These are phyloP conservation scores for Falciphora oryzae DNA, from an alignment of 2,329 filamentous ascomycete species.

Conservation along the genomic window DNA sequence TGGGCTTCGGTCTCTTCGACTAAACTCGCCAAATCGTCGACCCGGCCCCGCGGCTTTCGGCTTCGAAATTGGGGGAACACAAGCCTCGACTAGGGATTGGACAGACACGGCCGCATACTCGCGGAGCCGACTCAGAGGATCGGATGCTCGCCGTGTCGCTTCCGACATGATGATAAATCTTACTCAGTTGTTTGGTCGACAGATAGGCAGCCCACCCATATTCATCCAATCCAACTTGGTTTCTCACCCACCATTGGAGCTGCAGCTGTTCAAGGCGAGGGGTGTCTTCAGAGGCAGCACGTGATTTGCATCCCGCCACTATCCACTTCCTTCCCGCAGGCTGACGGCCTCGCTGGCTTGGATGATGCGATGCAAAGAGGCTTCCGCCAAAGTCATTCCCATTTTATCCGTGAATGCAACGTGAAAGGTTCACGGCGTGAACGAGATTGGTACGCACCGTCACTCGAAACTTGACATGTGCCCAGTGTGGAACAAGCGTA, in stretches of 20 bases:
- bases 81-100: slow-evolving; percentile 6
- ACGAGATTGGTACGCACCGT: too few relatives aligned
- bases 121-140: slow-evolving; percentile 10
- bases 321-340: too few relatives aligned
- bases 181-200: slow-evolving; percentile 10
- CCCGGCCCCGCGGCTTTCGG: not conserved
- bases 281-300: too few relatives aligned
- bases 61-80: slow-evolving; percentile 5
- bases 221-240: not conserved
- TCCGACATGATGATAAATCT: slow-evolving; percentile 8
- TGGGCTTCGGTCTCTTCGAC: slow-evolving; percentile 73
- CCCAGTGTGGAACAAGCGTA: too few relatives aligned
- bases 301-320: too few relatives aligned
- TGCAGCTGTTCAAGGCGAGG: too few relatives aligned
- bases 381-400: too few relatives aligned
- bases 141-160: not conserved
- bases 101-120: slow-evolving; percentile 15
- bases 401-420: too few relatives aligned
- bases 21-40: slow-evolving; percentile 37
- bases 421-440: too few relatives aligned
- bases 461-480: too few relatives aligned
- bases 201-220: not conserved
- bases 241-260: not conserved
- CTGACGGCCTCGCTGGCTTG: too few relatives aligned
- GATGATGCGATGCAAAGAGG: too few relatives aligned